Base-by-base conservation (phyloP, 179 eudicot species). In the Spinacia oleracea region DNA sequence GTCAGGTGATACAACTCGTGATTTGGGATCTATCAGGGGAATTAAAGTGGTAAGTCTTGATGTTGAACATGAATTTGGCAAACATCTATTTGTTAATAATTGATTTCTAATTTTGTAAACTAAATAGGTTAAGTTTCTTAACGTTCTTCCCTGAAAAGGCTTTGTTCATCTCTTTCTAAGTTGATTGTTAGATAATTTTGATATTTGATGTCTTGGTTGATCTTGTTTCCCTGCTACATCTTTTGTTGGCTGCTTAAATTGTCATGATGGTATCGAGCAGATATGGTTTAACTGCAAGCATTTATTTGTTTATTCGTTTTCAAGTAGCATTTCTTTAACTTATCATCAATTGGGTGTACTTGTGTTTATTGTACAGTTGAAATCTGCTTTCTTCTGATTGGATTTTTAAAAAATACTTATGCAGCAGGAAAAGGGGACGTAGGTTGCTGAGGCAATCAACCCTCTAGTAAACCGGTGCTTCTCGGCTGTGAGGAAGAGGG, bases 31-130 rank as follows among this genome's bases (percentile, higher is more conserved):
- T 82, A 69, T 81, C 77, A 80, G 78, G 66, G 84, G 81, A 69
- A 81, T 83, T 27, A 84, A 90, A 87, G 62, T 74, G 90, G 98
- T 91, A 81, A 82, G 88, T 80, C n/a, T 74, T 8, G 31, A 12
- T 74, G 69, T 65, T 58, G 15, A 70, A 9, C 51, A 38, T 60
- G 20, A 16, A 12, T 65, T 29, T 64, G 38, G 59, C 38, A 2
- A 27, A 50, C 60, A 8, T 60, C 9, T 20, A 40, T 55, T 34
- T 59, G 4, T 42, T 32, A 62, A n/a, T 29, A 4, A 6, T 38
- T 18, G 42, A 63, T n/a, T 46, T n/a, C 31, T 68, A 25, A 23
- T 20, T 68, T 68, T 42, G 1, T 51, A 27, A 50, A 53, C 23
- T 42, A 12, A 45, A 34, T 42, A 31, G 27, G n/a, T 21, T 42